Evolutionary conservation across 2,329 filamentous ascomycete genomes (phyloP), one percentile per base, ranked within the genome.

Genomic region (Phialophora macrospora): DNA sequence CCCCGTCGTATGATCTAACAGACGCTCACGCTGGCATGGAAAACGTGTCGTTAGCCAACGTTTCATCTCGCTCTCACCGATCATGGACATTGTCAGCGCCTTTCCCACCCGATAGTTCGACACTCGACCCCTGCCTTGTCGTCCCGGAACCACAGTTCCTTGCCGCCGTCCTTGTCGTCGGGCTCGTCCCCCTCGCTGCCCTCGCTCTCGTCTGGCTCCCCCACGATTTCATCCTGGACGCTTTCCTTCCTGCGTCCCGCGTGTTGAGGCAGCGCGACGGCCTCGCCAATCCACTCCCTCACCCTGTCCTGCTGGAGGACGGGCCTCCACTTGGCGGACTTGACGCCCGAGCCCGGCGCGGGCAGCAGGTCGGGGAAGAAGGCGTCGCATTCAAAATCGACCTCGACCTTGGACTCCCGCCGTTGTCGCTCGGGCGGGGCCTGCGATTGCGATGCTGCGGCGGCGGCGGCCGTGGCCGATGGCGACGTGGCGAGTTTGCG

Each of bases 101-200:
- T 75, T 69, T 81, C 79, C 75, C 76, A 82, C 11, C 80, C 80
- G 63, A 81, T 74, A 68, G 85, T 76, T 74, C 82, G 80, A 52
- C 84, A 78, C 30, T 80, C 79, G 30, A 83, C 77, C 55, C 84
- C 79, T 8, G 81, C 82, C 30, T 83, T 81, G 60, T 79, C 79
- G 73, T 79, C 83, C 76, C 80, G 80, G 62, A 75, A 77, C 24
- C 80, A 79, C 58, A 44, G 17, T 55, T 79, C 72, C 70, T 80
- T 77, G 56, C 72, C 52, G 55, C 72, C 52, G 55, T 73, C 74
- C 38, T 71, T 20, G 14, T n/a, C 78, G 68, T 70, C 71, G n/a
- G 44, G 26, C 12, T 4, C n/a, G 4, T 55, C 34, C 0, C 55
- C 26, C 8, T 62, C 51, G 48, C 78, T 71, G 2, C 9, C 32